A percentile compares a stretch with the other conserved stretches of the same genome.
Conservation (phyloP, 2,329 filamentous ascomycete species). For the Fusarium duplospermum region DNA sequence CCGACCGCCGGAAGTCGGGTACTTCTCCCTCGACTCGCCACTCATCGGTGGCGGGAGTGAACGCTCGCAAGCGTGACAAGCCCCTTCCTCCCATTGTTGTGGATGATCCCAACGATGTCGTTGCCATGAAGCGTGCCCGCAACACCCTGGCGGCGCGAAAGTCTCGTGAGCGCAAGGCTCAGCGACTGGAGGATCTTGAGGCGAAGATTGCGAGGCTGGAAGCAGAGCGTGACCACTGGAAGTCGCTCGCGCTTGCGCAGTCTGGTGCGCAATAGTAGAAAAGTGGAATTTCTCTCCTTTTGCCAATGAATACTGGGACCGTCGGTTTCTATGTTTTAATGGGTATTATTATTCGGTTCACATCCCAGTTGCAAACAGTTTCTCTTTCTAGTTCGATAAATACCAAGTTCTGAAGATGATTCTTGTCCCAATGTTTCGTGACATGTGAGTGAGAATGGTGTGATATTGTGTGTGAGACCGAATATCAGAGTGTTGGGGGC, state of each 20-base stretch:
- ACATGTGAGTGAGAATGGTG: not conserved
- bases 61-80: conserved; percentile 81
- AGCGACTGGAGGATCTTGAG: conserved; percentile 80
- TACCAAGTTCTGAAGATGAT: not conserved
- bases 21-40: conserved; percentile 67
- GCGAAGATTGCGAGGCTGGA: conserved; percentile 76
- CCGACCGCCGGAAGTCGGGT: conserved; percentile 60
- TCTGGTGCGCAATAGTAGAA: conserved; percentile 49
- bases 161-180: conserved; percentile 87
- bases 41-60: conserved; percentile 77
- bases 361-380: conserved; percentile 17
- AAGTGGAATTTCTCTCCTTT: conserved; percentile 48
- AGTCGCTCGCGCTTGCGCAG: conserved; percentile 63
- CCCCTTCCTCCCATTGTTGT: conserved; percentile 82
- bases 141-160: conserved; percentile 95
- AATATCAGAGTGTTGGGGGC: not conserved
- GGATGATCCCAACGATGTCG: conserved; percentile 76
- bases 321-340: conserved; percentile 33
- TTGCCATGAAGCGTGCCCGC: conserved; percentile 92
- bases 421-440: not conserved
- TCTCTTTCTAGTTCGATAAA: not conserved
- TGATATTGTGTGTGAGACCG: not conserved
- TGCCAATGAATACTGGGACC: conserved; percentile 27
- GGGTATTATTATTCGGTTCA: conserved; percentile 24
- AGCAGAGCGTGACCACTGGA: conserved; percentile 75